Evolutionary conservation across 2,329 filamentous ascomycete species (phyloP).

Genomic region (Diplodia sapinea): DNA sequence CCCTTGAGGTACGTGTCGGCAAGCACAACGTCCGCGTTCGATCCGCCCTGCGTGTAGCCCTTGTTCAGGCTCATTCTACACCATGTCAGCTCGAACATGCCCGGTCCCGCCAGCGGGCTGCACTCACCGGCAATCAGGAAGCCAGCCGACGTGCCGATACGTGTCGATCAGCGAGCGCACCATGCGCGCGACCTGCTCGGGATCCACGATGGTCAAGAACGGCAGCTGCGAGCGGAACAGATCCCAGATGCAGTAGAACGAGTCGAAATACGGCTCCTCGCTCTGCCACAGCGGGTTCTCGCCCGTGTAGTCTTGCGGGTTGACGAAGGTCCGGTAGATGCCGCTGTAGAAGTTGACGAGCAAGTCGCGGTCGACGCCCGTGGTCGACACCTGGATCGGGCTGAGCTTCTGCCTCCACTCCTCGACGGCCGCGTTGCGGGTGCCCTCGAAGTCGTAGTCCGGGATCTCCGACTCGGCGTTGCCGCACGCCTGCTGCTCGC

Average conservation of each 20-base stretch:
- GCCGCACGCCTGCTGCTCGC: constrained; percentile 65
- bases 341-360: constrained; percentile 52
- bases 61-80: constrained; percentile 67
- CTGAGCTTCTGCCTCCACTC: constrained; percentile 49
- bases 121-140: constrained; percentile 60
- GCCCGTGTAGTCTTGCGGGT: constrained; percentile 53
- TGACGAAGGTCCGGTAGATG: constrained; percentile 51
- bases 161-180: constrained; percentile 66
- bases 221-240: constrained; percentile 60
- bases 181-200: constrained; percentile 67
- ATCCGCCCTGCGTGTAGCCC: constrained; percentile 75
- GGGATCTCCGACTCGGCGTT: constrained; percentile 72
- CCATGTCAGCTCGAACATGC: neutral
- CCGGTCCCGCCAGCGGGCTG: neutral
- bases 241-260: constrained; percentile 65
- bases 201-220: constrained; percentile 70
- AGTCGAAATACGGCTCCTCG: constrained; percentile 53
- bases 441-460: constrained; percentile 65
- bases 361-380: constrained; percentile 44
- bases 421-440: constrained; percentile 49
- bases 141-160: constrained; percentile 71
- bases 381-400: constrained; percentile 44
- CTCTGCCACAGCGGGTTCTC: constrained; percentile 53
- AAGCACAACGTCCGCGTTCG: constrained; percentile 73
- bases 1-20: constrained; percentile 72